A percentile compares a stretch with the other conserved stretches of the same genome.
These are phyloP conservation scores for Cynanchum wilfordii DNA, from an alignment of 257 asterid genomes.

Conservation along the genomic window DNA sequence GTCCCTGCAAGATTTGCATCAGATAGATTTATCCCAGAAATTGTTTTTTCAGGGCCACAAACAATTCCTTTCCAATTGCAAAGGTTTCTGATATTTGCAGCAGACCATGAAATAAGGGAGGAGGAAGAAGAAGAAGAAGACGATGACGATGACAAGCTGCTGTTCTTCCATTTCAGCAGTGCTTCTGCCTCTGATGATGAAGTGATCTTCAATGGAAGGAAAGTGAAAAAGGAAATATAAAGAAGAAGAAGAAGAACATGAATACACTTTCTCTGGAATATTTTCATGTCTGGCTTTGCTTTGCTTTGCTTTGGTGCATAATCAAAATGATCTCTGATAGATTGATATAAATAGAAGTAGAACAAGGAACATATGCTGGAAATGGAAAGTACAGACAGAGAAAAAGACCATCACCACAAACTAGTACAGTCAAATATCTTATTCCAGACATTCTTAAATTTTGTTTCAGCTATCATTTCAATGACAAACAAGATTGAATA, in stretches of 20 bases:
- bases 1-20: conserved; percentile 36
- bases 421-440: no score
- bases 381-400: not conserved
- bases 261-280: conserved; percentile 5
- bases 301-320: not conserved
- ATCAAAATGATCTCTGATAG: not conserved
- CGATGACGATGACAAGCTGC: conserved; percentile 30
- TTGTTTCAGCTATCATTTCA: not conserved
- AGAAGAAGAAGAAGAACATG: conserved; percentile 18
- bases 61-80: conserved; percentile 61
- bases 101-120: conserved; percentile 54
- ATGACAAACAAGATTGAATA: not conserved
- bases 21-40: conserved; percentile 43
- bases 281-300: conserved; percentile 28
- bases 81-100: conserved; percentile 33
- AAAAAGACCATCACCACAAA: no score
- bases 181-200: conserved; percentile 62
- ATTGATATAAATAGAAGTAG: not conserved
- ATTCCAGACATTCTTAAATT: not conserved
- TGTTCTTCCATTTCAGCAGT: conserved; percentile 55
- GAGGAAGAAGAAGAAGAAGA: not conserved
- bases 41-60: conserved; percentile 40
- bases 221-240: conserved; percentile 20
- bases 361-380: no score
- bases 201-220: conserved; percentile 24